A percentile compares a stretch with the other conserved stretches of the same genome.
These are phyloP conservation scores for Phytophthora europaea DNA, from an alignment of 352 stramenopile species.

Conservation along the genomic window DNA sequence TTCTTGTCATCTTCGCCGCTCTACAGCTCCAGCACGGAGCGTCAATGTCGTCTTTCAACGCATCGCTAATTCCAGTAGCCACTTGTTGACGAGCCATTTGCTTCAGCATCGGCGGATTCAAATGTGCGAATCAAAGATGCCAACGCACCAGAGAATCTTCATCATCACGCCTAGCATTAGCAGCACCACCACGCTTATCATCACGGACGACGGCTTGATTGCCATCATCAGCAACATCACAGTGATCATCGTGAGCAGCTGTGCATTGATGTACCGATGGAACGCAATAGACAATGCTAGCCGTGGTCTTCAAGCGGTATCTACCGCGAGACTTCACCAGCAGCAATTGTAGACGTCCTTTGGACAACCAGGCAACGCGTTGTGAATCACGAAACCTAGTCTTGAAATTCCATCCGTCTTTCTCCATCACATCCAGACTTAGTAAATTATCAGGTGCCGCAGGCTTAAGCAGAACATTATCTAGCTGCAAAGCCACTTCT, in stretches of 20 bases:
- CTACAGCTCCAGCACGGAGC: conserved; percentile 11
- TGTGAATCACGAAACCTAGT: not conserved
- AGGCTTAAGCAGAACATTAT: not conserved
- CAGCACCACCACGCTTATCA: no score
- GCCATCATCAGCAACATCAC: no score
- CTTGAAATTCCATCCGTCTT: conserved; percentile 7
- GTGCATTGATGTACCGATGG: not conserved
- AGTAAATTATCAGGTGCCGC: conserved; percentile 19
- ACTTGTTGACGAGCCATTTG: conserved; percentile 14
- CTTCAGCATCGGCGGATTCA: conserved; percentile 3
- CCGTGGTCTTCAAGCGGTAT: conserved; percentile 6
- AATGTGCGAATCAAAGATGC: conserved; percentile 18
- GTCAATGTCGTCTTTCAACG: not conserved
- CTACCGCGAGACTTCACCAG: conserved; percentile 3
- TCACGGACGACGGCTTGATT: no score
- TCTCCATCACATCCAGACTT: conserved; percentile 13
- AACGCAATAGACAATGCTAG: not conserved
- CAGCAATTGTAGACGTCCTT: not conserved
- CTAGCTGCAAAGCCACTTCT: not conserved
- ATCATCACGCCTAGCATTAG: not conserved
- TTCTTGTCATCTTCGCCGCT: conserved; percentile 10
- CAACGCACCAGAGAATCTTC: conserved; percentile 8
- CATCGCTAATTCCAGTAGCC: not conserved
- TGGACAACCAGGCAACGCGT: conserved; percentile 4
- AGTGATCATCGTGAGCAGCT: no score